phyloP scores from a whole-genome alignment of 176 grass and related monocot genomes.

The Triticum dicoccoides region DNA sequence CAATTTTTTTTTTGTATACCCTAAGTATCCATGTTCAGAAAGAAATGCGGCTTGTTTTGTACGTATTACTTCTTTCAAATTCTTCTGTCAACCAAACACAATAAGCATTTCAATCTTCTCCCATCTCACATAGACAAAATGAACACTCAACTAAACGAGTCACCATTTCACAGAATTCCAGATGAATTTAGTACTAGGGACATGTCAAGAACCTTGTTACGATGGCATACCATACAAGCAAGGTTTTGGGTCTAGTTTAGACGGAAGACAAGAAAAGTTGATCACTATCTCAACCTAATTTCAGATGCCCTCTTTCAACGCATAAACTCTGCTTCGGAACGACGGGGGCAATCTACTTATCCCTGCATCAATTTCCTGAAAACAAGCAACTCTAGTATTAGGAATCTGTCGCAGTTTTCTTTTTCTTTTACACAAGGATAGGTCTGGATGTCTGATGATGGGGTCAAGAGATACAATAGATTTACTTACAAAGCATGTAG shows the following conservation, averaged over 20 bases:
- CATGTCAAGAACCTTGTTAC: neutral
- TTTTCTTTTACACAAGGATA: neutral
- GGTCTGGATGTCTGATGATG: neutral
- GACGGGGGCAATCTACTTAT: constrained; percentile 50
- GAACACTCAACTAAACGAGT: neutral
- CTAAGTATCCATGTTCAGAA: neutral
- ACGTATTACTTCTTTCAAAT: neutral
- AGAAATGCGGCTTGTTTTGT: neutral
- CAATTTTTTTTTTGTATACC: neutral
- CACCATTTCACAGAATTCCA: neutral
- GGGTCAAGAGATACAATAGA: neutral
- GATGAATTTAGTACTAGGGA: neutral
- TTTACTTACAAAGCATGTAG: neutral
- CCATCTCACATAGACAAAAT: neutral
- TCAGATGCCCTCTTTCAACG: constrained; percentile 72
- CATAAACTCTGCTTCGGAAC: constrained; percentile 58
- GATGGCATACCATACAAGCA: neutral
- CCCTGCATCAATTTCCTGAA: constrained; percentile 76
- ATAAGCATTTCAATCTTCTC: neutral
- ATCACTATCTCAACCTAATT: neutral
- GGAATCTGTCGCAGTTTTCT: neutral
- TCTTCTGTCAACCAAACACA: neutral
- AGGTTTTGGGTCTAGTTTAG: neutral
- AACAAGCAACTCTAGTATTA: constrained; percentile 17
- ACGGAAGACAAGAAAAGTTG: neutral